Base-by-base conservation (phyloP, 164 flowering plant species). In the Pachysandra terminalis region DNA sequence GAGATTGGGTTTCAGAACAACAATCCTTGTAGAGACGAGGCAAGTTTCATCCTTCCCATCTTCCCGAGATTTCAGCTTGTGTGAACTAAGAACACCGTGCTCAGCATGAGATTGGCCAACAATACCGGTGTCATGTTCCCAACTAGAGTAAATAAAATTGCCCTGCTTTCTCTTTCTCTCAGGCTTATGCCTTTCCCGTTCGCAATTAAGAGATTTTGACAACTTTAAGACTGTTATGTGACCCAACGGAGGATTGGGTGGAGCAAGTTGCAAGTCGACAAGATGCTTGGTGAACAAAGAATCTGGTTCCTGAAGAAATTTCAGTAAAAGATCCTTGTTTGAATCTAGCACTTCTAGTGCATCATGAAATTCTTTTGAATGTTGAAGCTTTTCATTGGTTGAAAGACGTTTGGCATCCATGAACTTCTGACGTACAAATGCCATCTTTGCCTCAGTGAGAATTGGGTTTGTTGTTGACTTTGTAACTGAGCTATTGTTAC, bases 1-100 rank as follows among this genome's bases (percentile, higher is more conserved):
- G 23, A 84, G 59, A 55, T 87, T 85, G 59, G 99, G 99, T 74
- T 92, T 95, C 73, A 95, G 67, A 59, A 92, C 88, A 72, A 95
- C 98, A 80, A 95, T 95, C 76, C 81, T 77, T 63, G 90, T 91
- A 19, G 92, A 86, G 13, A 68, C 51, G 56, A 59, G 65, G 54
- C 66, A 63, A 13, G 72, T 13, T 41, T 73, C 81, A 64, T 61
- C 71, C 56, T 64, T 74, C 49, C 24, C 75, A 19, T 67, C 76
- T 15, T 45, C 35, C 37, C 27, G 72, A 58, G 63, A 32, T 54
- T 72, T 80, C 23, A 80, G 28, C 56, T 78, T 79, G 17, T 57
- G 67, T 32, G 82, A 62, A 61, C 28, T 65, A 23, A 64, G 61
- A 78, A 64, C 52, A 48, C 56, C 61, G 65, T 61, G 67, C 56